Base-by-base conservation (phyloP, 2,329 filamentous ascomycete species). In the Hymenoscyphus fraxineus region DNA sequence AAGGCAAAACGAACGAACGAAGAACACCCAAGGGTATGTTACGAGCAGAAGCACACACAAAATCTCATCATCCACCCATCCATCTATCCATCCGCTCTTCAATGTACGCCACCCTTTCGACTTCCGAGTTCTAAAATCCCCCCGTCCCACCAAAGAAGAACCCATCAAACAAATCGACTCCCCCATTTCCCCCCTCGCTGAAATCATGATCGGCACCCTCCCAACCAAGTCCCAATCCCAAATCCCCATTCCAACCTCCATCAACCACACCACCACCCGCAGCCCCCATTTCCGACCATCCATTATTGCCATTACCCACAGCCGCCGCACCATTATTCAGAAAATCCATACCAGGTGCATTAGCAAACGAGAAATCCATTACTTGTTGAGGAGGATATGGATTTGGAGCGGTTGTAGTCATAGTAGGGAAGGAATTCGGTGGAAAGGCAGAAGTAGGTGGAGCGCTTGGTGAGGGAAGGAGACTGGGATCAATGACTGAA, bases 101-200 rank as follows among this genome's bases (percentile, higher is more conserved):
- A 2, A 35, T 10, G 35, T 35, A 35, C 35, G 9, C 35, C 35
- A 35, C 35, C 2, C 35, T 35, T 35, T 35, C 35, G 4, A 35
- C 6, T 35, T 35, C 3, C 27, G 27, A 35, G 35, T 27, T 19
- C 41, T 51, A 61, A 41, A 61, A 61, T 35, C 54, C 67, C 55
- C 71, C 71, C 31, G 67, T 66, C 15, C 70, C 71, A 12, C 82
- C 82, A 75, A 85, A 84, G 73, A 84, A 85, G 72, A 82, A 85
- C 3, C 81, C 82, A 69, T 83, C 81, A 68, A 84, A 80, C 39
- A 85, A 69, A 76, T 83, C 81, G 65, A 76, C 40, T 2, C 68
- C 66, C 15, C 67, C 69, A 40, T 67, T 68, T 2, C 68, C 67
- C 0, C 69, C 71, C 31, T 70, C 73, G 47, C 70, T 72, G 65